phyloP scores from a whole-genome alignment of 768 basidiomycete genomes.

The Pleurotus salmoneostramineus region DNA sequence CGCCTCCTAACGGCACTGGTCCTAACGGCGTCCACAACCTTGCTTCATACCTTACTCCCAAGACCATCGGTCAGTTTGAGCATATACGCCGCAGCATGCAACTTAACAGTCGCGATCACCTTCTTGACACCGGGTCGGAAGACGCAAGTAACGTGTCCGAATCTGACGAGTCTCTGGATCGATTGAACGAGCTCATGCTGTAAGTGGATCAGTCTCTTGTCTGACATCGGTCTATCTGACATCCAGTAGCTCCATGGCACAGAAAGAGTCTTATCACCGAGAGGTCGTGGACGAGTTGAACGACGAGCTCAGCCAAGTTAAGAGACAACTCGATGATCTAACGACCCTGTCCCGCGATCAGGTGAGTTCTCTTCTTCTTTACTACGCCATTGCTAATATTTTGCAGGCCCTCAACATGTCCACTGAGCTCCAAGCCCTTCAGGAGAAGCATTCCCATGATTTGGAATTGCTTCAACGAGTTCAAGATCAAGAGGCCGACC shows the following conservation, averaged over 20 bases:
- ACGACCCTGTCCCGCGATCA: constrained; percentile 81
- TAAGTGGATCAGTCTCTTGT: constrained; percentile 33
- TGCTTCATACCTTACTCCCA: constrained; percentile 54
- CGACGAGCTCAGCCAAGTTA: constrained; percentile 60
- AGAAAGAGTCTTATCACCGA: constrained; percentile 89
- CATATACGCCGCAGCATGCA: constrained; percentile 68
- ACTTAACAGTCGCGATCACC: constrained; percentile 33
- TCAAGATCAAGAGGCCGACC: constrained; percentile 50
- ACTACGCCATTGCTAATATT: background rate
- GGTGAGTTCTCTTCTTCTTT: constrained; percentile 35
- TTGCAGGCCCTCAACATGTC: constrained; percentile 81
- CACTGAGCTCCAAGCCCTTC: constrained; percentile 75
- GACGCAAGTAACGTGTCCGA: constrained; percentile 38
- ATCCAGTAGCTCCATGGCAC: constrained; percentile 82
- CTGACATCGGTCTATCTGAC: constrained; percentile 9
- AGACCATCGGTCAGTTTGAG: constrained; percentile 71
- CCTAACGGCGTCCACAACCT: constrained; percentile 14
- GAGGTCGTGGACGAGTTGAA: constrained; percentile 75
- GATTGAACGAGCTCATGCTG: constrained; percentile 92
- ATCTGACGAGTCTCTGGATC: constrained; percentile 67
- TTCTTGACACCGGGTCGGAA: constrained; percentile 34
- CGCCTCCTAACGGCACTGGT: constrained; percentile 13
- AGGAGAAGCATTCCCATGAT: constrained; percentile 52
- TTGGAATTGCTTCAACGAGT: constrained; percentile 50
- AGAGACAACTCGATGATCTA: constrained; percentile 79